Base-by-base conservation (phyloP, 2,329 filamentous ascomycete genomes). In the Lasiodiplodia sp. region DNA sequence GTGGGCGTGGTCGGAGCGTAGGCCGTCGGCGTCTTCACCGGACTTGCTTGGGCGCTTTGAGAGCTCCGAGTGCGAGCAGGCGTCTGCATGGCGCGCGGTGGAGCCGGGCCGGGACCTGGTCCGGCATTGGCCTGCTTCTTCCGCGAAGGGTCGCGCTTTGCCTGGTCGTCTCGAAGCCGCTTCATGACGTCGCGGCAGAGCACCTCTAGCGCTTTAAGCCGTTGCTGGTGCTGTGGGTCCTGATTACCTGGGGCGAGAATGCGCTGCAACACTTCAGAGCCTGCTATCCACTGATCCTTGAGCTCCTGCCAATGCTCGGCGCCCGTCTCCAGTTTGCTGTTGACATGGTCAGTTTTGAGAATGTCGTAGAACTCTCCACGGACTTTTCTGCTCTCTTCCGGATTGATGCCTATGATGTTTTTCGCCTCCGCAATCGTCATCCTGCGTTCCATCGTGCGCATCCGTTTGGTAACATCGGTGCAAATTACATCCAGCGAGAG, bases 121-220 rank as follows among this genome's bases (percentile, higher is more conserved):
- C 81, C 82, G 64, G 76, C 71, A 69, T 79, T 76, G 34, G 72
- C 56, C 55, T 78, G 74, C 72, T 80, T 83, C 75, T 79, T 81
- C 67, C 82, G 82, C 16, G 81, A 81, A 2, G 84, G 80, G 73
- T 88, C 82, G 67, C 85, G 83, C 72, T 87, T 88, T 0, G 83
- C 83, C 69, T 87, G 86, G 71, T 92, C 90, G 73, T 93, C 90
- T 44, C 90, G 87, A 66, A 91, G 84, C 58, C 92, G 86, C 80
- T 94, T 94, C 86, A 92, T 90, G 21, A 93, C 90, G 78, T 95
- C 92, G 64, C 89, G 86, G 65, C 91, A 91, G 3, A 96, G 80
- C 0, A 91, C 84, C 70, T 94, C 91, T 57, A 94, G 78, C 1
- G 91, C 91, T 72, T 87, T 89, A 40, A 87, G 76, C 76, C 89